Percentiles rank a stretch among this genome's conserved stretches.
Evolutionary conservation across 1,284 basidiomycete genomes (phyloP).

Genomic region (Vanrija pseudolonga): DNA sequence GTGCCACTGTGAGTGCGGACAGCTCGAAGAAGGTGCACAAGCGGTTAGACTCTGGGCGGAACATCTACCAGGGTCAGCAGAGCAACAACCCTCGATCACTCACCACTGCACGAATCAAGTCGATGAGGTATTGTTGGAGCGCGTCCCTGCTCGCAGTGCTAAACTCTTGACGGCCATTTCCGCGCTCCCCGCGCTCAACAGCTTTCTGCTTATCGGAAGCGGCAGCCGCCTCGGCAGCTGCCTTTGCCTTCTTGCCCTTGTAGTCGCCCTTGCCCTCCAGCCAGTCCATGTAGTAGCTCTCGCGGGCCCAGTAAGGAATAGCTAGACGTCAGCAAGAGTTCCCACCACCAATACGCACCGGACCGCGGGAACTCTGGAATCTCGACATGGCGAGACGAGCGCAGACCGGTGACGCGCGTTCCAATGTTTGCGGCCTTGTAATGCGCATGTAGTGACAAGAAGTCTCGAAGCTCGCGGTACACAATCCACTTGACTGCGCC

Average conservation of each 20-base stretch:
- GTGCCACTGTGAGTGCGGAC: slow-evolving; percentile 77
- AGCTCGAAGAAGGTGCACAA: slow-evolving; percentile 93
- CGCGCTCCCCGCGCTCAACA: not conserved
- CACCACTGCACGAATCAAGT: slow-evolving; percentile 83
- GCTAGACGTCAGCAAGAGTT: slow-evolving; percentile 50
- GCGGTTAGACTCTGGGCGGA: slow-evolving; percentile 88
- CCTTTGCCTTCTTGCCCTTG: not conserved
- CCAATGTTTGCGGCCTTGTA: slow-evolving; percentile 78
- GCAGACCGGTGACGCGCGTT: slow-evolving; percentile 50
- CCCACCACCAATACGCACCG: not conserved
- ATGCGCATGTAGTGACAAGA: slow-evolving; percentile 84
- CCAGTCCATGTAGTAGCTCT: not conserved
- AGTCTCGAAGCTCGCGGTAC: slow-evolving; percentile 90
- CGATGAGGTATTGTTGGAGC: slow-evolving; percentile 83
- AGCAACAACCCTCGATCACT: slow-evolving; percentile 33
- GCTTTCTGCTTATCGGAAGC: not conserved
- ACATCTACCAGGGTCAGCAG: slow-evolving; percentile 63
- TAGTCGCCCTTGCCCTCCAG: slow-evolving; percentile 55
- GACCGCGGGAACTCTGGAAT: slow-evolving; percentile 88
- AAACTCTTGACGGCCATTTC: slow-evolving; percentile 56
- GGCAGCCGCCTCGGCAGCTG: too few relatives aligned
- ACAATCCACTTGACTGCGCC: slow-evolving; percentile 94
- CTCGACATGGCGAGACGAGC: slow-evolving; percentile 61
- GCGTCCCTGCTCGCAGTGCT: slow-evolving; percentile 74
- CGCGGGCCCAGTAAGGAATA: slow-evolving; percentile 63